phyloP scores from a whole-genome alignment of 163 green algal species.

The Scenedesmus sp. region DNA sequence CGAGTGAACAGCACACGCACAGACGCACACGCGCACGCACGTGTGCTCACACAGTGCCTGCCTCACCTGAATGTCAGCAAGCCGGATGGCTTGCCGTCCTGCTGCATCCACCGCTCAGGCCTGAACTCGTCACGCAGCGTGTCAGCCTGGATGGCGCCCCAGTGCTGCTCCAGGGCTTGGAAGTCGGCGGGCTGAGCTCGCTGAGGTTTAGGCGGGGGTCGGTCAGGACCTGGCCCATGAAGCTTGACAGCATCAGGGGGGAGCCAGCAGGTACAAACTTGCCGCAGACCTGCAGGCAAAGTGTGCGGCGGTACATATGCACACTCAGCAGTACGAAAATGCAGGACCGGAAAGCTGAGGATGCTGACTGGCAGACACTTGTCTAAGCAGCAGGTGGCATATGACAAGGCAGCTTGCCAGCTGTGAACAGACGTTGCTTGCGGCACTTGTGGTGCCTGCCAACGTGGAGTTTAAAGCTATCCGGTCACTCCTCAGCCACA shows the following conservation, averaged over 20 bases:
- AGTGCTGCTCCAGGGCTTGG: background rate
- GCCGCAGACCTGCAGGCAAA: background rate
- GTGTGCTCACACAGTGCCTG: background rate
- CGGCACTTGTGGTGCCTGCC: too few relatives aligned
- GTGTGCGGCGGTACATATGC: too few relatives aligned
- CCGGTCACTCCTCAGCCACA: too few relatives aligned
- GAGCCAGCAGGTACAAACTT: conserved; percentile 28
- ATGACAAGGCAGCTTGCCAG: too few relatives aligned
- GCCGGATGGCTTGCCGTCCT: background rate
- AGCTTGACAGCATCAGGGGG: background rate
- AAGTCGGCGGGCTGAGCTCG: background rate
- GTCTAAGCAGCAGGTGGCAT: too few relatives aligned
- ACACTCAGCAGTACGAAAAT: too few relatives aligned
- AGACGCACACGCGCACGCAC: too few relatives aligned
- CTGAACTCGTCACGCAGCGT: conserved; percentile 3
- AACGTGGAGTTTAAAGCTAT: too few relatives aligned
- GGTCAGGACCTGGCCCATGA: background rate
- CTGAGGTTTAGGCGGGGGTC: background rate
- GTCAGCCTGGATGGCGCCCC: background rate
- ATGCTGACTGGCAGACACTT: too few relatives aligned
- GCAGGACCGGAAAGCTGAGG: too few relatives aligned
- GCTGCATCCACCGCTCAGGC: conserved; percentile 20
- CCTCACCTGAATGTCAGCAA: conserved; percentile 27
- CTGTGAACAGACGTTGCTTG: too few relatives aligned
- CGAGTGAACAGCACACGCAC: too few relatives aligned